phyloP scores from a whole-genome alignment of 768 basidiomycete genomes.

The Hortiboletus flavorubellus region DNA sequence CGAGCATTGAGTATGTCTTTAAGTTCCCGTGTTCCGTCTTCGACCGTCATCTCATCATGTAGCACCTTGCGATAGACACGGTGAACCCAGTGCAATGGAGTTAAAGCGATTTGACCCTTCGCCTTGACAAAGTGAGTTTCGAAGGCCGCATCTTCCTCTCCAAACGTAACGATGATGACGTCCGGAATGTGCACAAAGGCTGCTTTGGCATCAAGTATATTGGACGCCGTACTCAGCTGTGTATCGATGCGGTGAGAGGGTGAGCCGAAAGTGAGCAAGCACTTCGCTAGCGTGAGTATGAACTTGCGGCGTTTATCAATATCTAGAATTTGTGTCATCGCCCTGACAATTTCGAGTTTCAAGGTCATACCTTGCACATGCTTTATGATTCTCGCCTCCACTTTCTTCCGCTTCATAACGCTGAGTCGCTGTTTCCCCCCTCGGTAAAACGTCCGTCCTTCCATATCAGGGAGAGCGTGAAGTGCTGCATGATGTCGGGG shows the following conservation, averaged over 20 bases:
- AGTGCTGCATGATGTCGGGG: slow-evolving; percentile 18
- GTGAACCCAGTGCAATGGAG: slow-evolving; percentile 79
- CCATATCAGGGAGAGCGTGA: slow-evolving; percentile 6
- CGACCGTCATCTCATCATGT: slow-evolving; percentile 75
- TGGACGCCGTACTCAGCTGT: slow-evolving; percentile 76
- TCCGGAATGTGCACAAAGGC: slow-evolving; percentile 83
- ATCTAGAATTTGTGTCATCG: slow-evolving; percentile 31
- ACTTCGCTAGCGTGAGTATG: slow-evolving; percentile 81
- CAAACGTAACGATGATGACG: slow-evolving; percentile 78
- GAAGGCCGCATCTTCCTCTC: slow-evolving; percentile 65
- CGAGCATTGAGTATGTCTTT: slow-evolving; percentile 57
- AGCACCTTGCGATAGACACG: slow-evolving; percentile 81
- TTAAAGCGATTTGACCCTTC: slow-evolving; percentile 74
- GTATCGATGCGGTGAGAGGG: slow-evolving; percentile 92
- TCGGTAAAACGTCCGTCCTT: slow-evolving; percentile 28
- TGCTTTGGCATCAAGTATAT: slow-evolving; percentile 73
- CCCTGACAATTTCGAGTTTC: background rate
- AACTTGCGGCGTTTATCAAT: slow-evolving; percentile 59
- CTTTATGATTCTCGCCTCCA: slow-evolving; percentile 36
- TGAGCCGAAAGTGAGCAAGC: slow-evolving; percentile 89
- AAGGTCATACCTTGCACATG: slow-evolving; percentile 45
- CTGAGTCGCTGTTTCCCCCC: slow-evolving; percentile 29
- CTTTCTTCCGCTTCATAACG: slow-evolving; percentile 33
- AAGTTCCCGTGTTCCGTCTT: slow-evolving; percentile 68
- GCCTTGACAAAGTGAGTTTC: slow-evolving; percentile 87